Conservation (phyloP, 805 yeast species). For the Metschnikowia drakensbergensis region DNA sequence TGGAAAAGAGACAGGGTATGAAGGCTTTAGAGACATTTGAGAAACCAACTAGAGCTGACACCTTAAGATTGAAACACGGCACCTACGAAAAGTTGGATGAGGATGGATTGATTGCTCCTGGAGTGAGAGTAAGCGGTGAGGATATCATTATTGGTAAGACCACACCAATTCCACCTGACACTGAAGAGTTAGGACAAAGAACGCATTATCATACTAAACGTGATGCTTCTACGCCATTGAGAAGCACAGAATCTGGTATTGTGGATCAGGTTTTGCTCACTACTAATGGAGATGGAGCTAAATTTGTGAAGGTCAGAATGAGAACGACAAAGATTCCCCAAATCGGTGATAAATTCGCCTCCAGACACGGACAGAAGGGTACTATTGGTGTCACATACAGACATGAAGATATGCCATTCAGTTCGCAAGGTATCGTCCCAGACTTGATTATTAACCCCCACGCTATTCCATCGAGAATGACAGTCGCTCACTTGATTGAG, state of each 20-base stretch:
- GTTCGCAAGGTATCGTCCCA: constrained; percentile 93
- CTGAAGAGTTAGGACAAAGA: constrained; percentile 97
- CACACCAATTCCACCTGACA: constrained; percentile 98
- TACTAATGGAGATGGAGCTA: constrained; percentile 96
- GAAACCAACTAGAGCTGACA: constrained; percentile 91
- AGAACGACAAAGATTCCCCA: constrained; percentile 98
- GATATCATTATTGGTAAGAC: constrained; percentile 98
- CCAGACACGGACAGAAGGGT: constrained; percentile 99
- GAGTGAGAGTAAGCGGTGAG: constrained; percentile 97
- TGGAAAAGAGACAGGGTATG: constrained; percentile 98
- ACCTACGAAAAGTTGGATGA: constrained; percentile 97
- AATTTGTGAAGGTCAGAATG: constrained; percentile 97
- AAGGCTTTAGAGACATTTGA: constrained; percentile 96
- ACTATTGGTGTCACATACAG: constrained; percentile 98
- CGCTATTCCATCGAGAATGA: constrained; percentile 99
- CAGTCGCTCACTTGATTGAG: constrained; percentile 98
- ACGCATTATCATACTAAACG: constrained; percentile 97
- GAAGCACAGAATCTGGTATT: constrained; percentile 97
- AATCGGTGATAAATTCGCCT: constrained; percentile 98
- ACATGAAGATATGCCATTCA: constrained; percentile 98
- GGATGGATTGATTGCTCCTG: constrained; percentile 97
- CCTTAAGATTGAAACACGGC: constrained; percentile 94
- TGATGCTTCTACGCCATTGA: constrained; percentile 95
- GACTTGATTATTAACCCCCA: constrained; percentile 97
- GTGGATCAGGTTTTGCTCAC: constrained; percentile 96